Evolutionary conservation across 2,329 filamentous ascomycete genomes (phyloP).

Genomic region (Aspergillus texensis): DNA sequence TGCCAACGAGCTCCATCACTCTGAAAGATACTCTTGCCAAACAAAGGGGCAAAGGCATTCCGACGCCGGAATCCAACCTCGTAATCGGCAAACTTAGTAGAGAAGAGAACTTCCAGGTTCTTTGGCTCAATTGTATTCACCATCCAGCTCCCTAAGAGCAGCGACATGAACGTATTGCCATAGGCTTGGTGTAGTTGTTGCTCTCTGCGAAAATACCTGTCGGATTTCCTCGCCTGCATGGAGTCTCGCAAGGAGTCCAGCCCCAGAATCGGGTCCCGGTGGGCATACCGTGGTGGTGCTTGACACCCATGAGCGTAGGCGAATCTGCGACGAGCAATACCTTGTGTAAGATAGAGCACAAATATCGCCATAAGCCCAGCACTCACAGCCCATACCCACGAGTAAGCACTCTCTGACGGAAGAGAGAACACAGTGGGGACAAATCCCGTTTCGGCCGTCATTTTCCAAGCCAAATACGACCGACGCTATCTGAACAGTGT

Average conservation of each 20-base stretch:
- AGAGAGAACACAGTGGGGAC: background rate
- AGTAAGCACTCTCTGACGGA: background rate
- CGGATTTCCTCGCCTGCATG: background rate
- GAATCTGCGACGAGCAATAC: background rate
- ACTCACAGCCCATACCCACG: background rate
- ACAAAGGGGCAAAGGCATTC: no score
- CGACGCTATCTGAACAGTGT: background rate
- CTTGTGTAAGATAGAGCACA: background rate
- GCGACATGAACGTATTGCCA: background rate
- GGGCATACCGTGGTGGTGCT: background rate
- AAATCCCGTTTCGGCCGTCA: background rate
- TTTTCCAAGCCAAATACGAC: background rate
- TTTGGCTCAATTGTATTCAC: slow-evolving; percentile 8
- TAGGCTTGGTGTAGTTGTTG: background rate
- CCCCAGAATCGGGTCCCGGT: background rate
- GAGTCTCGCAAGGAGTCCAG: background rate
- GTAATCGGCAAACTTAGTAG: slow-evolving; percentile 2
- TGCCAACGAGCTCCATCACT: no score
- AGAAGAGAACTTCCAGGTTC: slow-evolving; percentile 4
- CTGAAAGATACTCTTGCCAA: no score
- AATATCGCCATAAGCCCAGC: background rate
- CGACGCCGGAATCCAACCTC: slow-evolving; percentile 1
- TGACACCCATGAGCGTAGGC: background rate
- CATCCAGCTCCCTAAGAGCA: slow-evolving; percentile 3
- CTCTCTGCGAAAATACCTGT: background rate